Evolutionary conservation across 73 alveolate genomes (phyloP), one percentile per base, ranked within the genome.

Genomic region (Blepharisma japonicum): DNA sequence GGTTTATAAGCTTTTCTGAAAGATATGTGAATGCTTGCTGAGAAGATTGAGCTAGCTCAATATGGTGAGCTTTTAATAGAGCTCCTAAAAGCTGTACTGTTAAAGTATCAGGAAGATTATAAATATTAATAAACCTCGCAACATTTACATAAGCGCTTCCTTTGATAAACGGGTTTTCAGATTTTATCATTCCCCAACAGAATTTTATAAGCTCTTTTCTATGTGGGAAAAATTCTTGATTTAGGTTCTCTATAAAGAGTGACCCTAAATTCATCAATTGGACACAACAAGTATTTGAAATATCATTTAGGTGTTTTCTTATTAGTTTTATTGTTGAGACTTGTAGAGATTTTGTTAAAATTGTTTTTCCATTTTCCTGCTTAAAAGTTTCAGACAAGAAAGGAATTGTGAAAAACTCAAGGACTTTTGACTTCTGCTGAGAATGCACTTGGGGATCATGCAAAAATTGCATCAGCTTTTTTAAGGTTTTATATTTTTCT

Each of bases 131-230:
- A 61, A 61, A 61, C 48, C 74, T 61, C 3, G 74, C 74, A 61
- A 61, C 74, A 61, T 61, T 61, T 8, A 61, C 74, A 61, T 61
- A 61, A 61, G 74, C 74, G 4, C 74, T 61, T 20, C 74, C 74
- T 61, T 61, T 61, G 14, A 61, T 61, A 61, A 61, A 61, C 14
- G 74, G 74, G 46, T 61, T 61, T 14, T 61, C 74, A 25, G 74
- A 61, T 61, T 61, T 61, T 14, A 61, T 61, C 74, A 61, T 61
- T 25, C 74, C 74, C 74, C 74, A 61, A 5, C 23, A 61, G 46
- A 61, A 61, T 25, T 61, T 61, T 18, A 61, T 61, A 61, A 61
- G 74, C 46, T 61, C 74, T 25, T 61, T 61, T 20, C 74, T n/a
- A 25, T 61, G 23, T 14, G 14, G 74, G 46, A 61, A 61, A 61